Base-by-base conservation (phyloP, 768 basidiomycete genomes). In the Tremella yokohamensis region DNA sequence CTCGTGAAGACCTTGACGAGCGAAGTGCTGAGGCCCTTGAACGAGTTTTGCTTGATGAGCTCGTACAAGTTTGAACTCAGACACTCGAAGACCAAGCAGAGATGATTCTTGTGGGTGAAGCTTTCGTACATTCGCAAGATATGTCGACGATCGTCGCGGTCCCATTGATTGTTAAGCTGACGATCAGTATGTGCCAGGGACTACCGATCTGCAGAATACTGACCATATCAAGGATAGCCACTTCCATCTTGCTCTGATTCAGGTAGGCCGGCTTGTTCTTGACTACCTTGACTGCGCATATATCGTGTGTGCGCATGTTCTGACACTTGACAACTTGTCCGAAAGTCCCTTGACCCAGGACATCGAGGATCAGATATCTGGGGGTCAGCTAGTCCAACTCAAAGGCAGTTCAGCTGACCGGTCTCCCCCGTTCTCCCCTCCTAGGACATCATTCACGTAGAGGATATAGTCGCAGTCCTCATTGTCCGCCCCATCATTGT, bases 161-260 rank as follows among this genome's bases (percentile, higher is more conserved):
- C 96, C 66, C 85, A 91, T 60, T 85, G 84, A 77, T 88, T 90
- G 81, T 99, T 99, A 57, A 99, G 82, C 92, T 97, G 69, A 34
- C 42, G 19, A 42, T 51, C 45, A 50, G 38, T 22, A n/a, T 26
- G 24, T 56, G n/a, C n/a, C n/a, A n/a, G 54, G 19, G 22, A 22
- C 42, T 42, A 22, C 38, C n/a, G n/a, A 50, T 24, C 16, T 34
- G 29, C 6, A 26, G 29, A 51, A 42, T 7, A 82, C 89, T 61
- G 55, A 93, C 93, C 79, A 98, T 80, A 76, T 98, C 91, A 45
- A 99, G 81, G 61, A 99, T 98, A 1, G 92, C 96, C 24, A 98
- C 94, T 78, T 99, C 96, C 96, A 99, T 99, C 89, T 96, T 97
- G 77, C 88, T 90, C 79, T 99, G 96, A 74, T 98, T 97, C 78